Evolutionary conservation across 2,329 filamentous ascomycete genomes (phyloP).

Genomic region (Parasarocladium wereldwijsianum): DNA sequence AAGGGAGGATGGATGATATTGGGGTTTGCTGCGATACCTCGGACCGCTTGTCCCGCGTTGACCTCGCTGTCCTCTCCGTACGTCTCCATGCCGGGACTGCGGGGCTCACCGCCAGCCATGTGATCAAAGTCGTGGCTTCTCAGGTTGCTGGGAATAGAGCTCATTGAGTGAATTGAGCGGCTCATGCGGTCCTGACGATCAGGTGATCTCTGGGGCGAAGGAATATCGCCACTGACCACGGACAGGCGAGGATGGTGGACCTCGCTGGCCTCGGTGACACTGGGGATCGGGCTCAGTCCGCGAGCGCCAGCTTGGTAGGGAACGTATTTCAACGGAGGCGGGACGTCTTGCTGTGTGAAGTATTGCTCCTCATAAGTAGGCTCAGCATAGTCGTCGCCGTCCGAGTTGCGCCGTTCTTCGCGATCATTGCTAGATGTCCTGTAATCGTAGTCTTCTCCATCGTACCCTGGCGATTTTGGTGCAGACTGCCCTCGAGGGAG

Average conservation of each 20-base stretch:
- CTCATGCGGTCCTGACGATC: slow-evolving; percentile 18
- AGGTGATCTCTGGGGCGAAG: slow-evolving; percentile 48
- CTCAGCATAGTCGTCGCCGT: slow-evolving; percentile 23
- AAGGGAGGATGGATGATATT: slow-evolving; percentile 58
- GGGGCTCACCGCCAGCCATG: slow-evolving; percentile 35
- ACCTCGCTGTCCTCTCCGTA: slow-evolving; percentile 41
- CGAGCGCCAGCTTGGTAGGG: slow-evolving; percentile 55
- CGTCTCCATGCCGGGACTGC: slow-evolving; percentile 38
- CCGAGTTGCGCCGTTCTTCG: slow-evolving; percentile 16
- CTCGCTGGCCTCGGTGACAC: slow-evolving; percentile 59
- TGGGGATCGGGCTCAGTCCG: slow-evolving; percentile 78
- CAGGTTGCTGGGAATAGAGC: slow-evolving; percentile 24
- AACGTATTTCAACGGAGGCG: slow-evolving; percentile 49
- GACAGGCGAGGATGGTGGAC: slow-evolving; percentile 42
- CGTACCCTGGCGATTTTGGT: slow-evolving; percentile 25
- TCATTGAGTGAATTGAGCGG: slow-evolving; percentile 19
- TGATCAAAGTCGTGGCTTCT: slow-evolving; percentile 38
- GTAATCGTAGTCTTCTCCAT: slow-evolving; percentile 29
- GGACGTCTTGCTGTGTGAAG: slow-evolving; percentile 47
- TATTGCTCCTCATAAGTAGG: slow-evolving; percentile 29
- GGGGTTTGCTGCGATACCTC: slow-evolving; percentile 56
- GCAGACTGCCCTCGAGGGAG: slow-evolving; percentile 32
- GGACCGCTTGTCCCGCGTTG: slow-evolving; percentile 54
- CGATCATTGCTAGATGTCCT: slow-evolving; percentile 16
- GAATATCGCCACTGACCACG: slow-evolving; percentile 39